These are phyloP conservation scores for Trichomonas gallinae DNA, from an alignment of 208 protist genomes.

Conservation along the genomic window DNA sequence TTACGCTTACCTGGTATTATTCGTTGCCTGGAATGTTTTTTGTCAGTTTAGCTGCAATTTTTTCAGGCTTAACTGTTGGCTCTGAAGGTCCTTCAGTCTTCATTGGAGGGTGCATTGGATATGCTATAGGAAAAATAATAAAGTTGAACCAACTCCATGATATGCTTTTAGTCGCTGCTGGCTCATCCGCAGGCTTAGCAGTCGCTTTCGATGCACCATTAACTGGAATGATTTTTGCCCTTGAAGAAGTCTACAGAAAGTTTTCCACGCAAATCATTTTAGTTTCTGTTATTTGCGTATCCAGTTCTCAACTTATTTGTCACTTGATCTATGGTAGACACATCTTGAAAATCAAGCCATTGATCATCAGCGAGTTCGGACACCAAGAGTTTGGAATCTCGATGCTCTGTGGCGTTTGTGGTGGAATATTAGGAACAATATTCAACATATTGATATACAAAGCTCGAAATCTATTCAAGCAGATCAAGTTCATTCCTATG, in stretches of 20 bases:
- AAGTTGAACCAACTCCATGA: not conserved
- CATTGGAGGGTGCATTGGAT: not conserved
- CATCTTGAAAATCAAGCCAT: not conserved
- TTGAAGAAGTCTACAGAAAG: not conserved
- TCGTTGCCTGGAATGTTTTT: not conserved
- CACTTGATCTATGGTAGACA: not conserved
- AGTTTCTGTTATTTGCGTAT: not conserved
- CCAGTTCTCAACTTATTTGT: not conserved
- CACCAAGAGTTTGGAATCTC: not conserved
- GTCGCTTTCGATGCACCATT: not conserved
- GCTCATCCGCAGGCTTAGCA: not conserved
- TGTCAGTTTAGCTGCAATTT: not conserved
- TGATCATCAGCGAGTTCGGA: not conserved
- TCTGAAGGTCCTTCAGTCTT: not conserved
- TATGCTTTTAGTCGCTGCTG: not conserved
- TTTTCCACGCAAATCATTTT: not conserved
- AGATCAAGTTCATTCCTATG: not conserved
- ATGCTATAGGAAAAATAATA: not conserved
- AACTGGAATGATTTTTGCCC: not conserved
- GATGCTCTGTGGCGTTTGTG: not conserved
- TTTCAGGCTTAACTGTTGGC: not conserved
- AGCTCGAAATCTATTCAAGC: not conserved
- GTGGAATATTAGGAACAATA: not conserved
- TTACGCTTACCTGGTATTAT: not conserved
- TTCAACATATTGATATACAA: not conserved